Evolutionary conservation across 257 asterid species (phyloP).

Genomic region (Lithospermum erythrorhizon): DNA sequence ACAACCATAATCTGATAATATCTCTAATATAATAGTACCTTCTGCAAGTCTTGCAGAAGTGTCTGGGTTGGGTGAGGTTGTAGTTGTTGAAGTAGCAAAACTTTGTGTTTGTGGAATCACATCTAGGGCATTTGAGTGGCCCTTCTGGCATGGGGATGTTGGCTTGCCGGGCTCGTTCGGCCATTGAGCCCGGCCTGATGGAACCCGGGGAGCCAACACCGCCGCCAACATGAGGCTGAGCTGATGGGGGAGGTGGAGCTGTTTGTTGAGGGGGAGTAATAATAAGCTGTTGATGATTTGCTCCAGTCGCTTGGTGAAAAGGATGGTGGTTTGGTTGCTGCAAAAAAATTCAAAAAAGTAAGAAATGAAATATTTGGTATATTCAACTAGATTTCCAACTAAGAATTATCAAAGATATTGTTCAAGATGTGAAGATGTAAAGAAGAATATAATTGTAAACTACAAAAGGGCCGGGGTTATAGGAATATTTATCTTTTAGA

Average conservation of each 20-base stretch:
- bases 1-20: too few species aligned
- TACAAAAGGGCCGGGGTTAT: slow-evolving; percentile 5
- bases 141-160: slow-evolving; percentile 75
- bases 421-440: slow-evolving; percentile 6
- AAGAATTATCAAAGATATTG: slow-evolving; percentile 5
- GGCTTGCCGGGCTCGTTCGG: slow-evolving; percentile 83
- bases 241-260: slow-evolving; percentile 26
- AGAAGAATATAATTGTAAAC: slow-evolving; percentile 14
- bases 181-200: slow-evolving; percentile 79
- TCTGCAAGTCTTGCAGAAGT: slow-evolving; percentile 89
- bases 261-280: slow-evolving; percentile 18
- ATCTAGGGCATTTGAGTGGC: slow-evolving; percentile 79
- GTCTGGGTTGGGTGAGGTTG: slow-evolving; percentile 83
- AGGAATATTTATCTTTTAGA: slow-evolving; percentile 59
- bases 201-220: slow-evolving; percentile 33
- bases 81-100: slow-evolving; percentile 93
- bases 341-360: slow-evolving; percentile 11
- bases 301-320: slow-evolving; percentile 24
- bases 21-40: too few species aligned
- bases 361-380: slow-evolving; percentile 23
- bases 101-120: slow-evolving; percentile 82
- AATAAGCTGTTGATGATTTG: slow-evolving; percentile 29
- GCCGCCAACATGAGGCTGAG: slow-evolving; percentile 42
- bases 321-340: slow-evolving; percentile 42
- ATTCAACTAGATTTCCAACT: slow-evolving; percentile 31